Evolutionary conservation across 768 basidiomycete genomes (phyloP).

Genomic region (Rhizopogon salebrosus): DNA sequence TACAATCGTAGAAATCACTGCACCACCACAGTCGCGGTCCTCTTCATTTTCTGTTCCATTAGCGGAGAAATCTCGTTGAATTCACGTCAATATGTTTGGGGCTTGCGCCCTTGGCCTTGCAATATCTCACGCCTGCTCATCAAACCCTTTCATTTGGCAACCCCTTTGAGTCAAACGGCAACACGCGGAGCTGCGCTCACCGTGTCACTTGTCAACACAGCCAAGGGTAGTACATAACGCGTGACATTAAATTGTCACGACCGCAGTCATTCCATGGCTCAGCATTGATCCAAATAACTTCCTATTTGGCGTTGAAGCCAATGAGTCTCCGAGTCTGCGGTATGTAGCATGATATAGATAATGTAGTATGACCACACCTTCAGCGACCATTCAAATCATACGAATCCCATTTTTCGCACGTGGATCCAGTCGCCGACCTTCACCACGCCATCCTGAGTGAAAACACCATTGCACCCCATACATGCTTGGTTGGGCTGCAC

Average conservation of each 20-base stretch:
- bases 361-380: neutral
- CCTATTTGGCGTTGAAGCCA: neutral
- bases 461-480: conserved; percentile 63
- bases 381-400: conserved; percentile 1
- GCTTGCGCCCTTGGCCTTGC: neutral
- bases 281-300: neutral
- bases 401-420: conserved; percentile 38
- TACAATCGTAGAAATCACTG: too few species aligned
- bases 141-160: neutral
- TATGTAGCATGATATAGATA: neutral
- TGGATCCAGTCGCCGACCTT: conserved; percentile 58
- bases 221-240: neutral
- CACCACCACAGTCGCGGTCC: too few species aligned
- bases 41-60: too few species aligned
- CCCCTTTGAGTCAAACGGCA: neutral
- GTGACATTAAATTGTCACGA: neutral
- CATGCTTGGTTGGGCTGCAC: conserved; percentile 46
- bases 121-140: neutral
- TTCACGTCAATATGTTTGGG: too few species aligned
- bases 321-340: neutral
- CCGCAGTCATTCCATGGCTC: neutral
- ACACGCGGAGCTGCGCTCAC: neutral
- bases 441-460: conserved; percentile 44
- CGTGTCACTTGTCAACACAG: neutral
- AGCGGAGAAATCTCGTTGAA: too few species aligned